phyloP scores from a whole-genome alignment of 805 yeast genomes.

The Metschnikowia anglica region DNA sequence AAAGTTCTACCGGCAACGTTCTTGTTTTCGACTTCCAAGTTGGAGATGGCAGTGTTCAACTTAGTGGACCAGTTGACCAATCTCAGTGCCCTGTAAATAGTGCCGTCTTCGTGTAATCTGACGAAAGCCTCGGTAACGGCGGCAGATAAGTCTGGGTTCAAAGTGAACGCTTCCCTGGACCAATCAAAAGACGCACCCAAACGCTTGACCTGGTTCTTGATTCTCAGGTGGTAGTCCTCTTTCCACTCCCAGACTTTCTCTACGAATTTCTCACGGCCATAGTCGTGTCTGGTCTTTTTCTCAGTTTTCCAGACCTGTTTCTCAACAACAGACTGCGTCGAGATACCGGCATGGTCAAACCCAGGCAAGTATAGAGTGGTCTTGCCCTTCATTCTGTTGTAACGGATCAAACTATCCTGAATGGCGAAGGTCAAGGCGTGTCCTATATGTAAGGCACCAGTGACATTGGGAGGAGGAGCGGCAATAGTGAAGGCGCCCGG shows the following conservation, averaged over 20 bases:
- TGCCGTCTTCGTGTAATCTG: conserved; percentile 88
- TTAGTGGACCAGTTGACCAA: conserved; percentile 96
- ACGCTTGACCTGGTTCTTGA: conserved; percentile 77
- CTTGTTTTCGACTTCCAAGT: conserved; percentile 94
- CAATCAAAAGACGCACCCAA: conserved; percentile 98
- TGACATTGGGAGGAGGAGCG: conserved; percentile 99
- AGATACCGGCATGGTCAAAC: conserved; percentile 98
- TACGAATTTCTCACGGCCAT: conserved; percentile 87
- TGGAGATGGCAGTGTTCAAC: conserved; percentile 91
- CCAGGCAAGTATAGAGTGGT: conserved; percentile 93
- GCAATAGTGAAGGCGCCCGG: conserved; percentile 89
- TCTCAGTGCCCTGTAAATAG: conserved; percentile 89
- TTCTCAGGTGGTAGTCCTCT: conserved; percentile 83
- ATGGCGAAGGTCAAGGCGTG: conserved; percentile 95
- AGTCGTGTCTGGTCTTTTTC: conserved; percentile 89
- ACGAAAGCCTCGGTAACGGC: conserved; percentile 93
- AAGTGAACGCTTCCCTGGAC: conserved; percentile 91
- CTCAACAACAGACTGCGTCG: conserved; percentile 97
- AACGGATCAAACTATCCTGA: conserved; percentile 91
- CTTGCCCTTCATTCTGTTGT: conserved; percentile 95
- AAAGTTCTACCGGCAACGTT: conserved; percentile 79
- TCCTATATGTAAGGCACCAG: conserved; percentile 98
- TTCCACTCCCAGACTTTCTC: conserved; percentile 98
- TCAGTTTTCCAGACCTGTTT: conserved; percentile 89
- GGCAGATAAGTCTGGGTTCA: conserved; percentile 71